Conservation (phyloP, 2,329 filamentous ascomycete genomes). For the Botrytis porri region DNA sequence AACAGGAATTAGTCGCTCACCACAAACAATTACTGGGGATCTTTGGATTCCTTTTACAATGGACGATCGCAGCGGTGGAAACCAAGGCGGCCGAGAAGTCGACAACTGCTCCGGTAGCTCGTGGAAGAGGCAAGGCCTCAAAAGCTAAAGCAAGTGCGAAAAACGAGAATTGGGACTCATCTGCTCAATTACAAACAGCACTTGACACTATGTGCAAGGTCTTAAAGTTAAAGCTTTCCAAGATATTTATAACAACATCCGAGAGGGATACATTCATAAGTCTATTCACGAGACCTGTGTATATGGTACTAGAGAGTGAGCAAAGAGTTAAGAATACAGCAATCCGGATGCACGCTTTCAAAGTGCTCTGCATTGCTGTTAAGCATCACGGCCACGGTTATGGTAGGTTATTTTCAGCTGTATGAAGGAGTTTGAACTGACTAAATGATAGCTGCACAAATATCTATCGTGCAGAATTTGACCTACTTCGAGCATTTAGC, state of each 20-base stretch:
- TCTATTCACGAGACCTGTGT: constrained; percentile 87
- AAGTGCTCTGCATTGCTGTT: constrained; percentile 91
- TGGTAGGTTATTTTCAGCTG: constrained; percentile 53
- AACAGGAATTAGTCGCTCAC: constrained; percentile 79
- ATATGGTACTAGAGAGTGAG: constrained; percentile 91
- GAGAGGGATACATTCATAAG: constrained; percentile 94
- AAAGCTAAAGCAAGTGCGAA: constrained; percentile 64
- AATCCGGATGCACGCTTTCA: constrained; percentile 96
- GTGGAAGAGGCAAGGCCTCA: constrained; percentile 72
- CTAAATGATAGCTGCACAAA: constrained; percentile 73
- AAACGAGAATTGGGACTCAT: constrained; percentile 81
- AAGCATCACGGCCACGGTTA: constrained; percentile 98
- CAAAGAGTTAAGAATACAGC: constrained; percentile 82
- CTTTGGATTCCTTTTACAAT: constrained; percentile 90
- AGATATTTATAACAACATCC: constrained; percentile 93
- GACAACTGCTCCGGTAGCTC: constrained; percentile 63
- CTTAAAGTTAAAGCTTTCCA: constrained; percentile 84
- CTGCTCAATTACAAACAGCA: constrained; percentile 79
- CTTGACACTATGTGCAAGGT: constrained; percentile 96
- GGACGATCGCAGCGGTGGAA: constrained; percentile 93
- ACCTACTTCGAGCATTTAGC: constrained; percentile 99
- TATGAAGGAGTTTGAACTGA: constrained; percentile 23
- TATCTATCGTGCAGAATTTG: constrained; percentile 93
- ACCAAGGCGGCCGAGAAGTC: constrained; percentile 90
- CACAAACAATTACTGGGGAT: constrained; percentile 92